These are phyloP conservation scores for Fusarium paranaense DNA, from an alignment of 2,329 filamentous ascomycete genomes.

Conservation along the genomic window DNA sequence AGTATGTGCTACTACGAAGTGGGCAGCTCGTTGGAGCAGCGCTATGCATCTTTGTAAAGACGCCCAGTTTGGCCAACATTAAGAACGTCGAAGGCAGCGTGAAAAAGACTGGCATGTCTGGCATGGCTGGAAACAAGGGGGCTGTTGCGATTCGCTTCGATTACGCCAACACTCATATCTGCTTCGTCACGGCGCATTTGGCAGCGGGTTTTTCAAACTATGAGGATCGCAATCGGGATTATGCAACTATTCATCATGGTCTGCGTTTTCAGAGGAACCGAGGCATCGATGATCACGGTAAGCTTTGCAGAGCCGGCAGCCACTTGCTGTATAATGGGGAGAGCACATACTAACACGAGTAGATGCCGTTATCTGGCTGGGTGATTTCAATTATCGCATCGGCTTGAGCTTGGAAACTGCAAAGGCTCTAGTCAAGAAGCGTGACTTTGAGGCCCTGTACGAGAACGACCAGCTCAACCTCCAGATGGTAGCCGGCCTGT, in stretches of 20 bases:
- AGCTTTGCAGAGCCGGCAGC: slow-evolving; percentile 8
- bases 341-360: slow-evolving; percentile 36
- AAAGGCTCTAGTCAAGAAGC: slow-evolving; percentile 76
- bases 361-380: slow-evolving; percentile 90
- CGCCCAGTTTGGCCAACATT: slow-evolving; percentile 80
- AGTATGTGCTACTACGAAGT: slow-evolving; percentile 89
- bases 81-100: slow-evolving; percentile 97
- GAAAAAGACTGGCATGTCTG: slow-evolving; percentile 94
- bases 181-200: slow-evolving; percentile 95
- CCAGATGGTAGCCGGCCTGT: slow-evolving; percentile 92
- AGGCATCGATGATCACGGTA: slow-evolving; percentile 90
- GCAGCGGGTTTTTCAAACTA: slow-evolving; percentile 97
- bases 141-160: slow-evolving; percentile 97
- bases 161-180: slow-evolving; percentile 91
- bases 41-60: slow-evolving; percentile 89
- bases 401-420: slow-evolving; percentile 84
- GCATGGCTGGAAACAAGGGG: slow-evolving; percentile 98
- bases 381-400: slow-evolving; percentile 98
- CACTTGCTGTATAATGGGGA: neutral
- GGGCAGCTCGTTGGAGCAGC: slow-evolving; percentile 96
- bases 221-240: slow-evolving; percentile 94
- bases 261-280: slow-evolving; percentile 91
- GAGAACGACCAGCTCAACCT: slow-evolving; percentile 96
- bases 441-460: slow-evolving; percentile 83
- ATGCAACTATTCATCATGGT: slow-evolving; percentile 87